Evolutionary conservation across 805 yeast species (phyloP), one percentile per base, ranked within the genome.

Genomic region (Brettanomyces sp.): DNA sequence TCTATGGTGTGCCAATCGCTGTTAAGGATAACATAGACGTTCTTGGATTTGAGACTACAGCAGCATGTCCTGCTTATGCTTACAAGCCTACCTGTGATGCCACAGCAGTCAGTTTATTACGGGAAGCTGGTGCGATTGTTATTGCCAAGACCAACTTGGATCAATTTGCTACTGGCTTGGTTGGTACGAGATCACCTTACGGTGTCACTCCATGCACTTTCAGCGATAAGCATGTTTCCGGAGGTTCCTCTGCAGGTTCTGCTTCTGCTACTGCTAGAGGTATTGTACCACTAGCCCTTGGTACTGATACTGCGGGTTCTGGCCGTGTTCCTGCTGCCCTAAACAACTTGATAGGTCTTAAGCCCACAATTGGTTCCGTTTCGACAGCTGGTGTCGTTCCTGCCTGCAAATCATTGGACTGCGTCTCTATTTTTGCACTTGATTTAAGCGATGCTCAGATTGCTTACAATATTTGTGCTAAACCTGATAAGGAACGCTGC

Each of bases 241-340:
- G 99, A 44, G 99, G 99, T 30, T 88, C 96, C 2, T 83, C 95
- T 36, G 89, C 97, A 1, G 99, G 99, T 11, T 87, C 96, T n/a
- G 95, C 96, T 5, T 80, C 82, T 12, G 90, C 82, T 22, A 97
- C 89, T 18, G 91, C 89, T 21, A 75, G 89, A 54, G 98, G 98
- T 48, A 70, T 81, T 42, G 96, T 87, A 14, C 96, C 98, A 33
- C 58, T 91, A 42, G 75, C 96, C 1, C 71, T 91, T 55, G 97
- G 97, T 35, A 93, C 98, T 5, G 99, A 91, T 62, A 91, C 99
- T 35, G 99, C 99, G 8, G 99, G 99, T 22, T 87, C 96, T 5
- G 97, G 97, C 38, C 78, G 99, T 58, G 99, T 91, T 32, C 99
- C 99, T 25, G 98, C 98, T 24, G 91, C 89, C 30, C 72, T 91